These are phyloP conservation scores for Phlyctochytrium arcticum DNA, from an alignment of 192 early-diverging fungal species.

Conservation along the genomic window DNA sequence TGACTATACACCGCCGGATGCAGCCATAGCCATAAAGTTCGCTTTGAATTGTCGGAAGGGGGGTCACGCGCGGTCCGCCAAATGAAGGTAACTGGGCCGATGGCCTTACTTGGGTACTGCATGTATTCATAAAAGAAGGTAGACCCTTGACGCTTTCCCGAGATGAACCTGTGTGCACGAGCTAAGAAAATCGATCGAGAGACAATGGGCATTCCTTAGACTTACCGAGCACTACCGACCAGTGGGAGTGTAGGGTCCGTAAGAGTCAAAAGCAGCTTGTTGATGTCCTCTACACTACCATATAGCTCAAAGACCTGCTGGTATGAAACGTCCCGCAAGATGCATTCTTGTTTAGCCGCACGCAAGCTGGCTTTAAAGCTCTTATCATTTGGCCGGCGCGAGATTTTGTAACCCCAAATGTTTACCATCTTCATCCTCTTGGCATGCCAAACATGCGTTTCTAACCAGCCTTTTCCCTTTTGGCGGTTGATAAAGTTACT, in stretches of 20 bases:
- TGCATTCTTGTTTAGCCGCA: conserved; percentile 68
- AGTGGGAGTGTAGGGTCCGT: conserved; percentile 54
- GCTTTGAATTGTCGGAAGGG: background rate
- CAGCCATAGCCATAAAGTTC: conserved; percentile 25
- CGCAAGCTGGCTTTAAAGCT: conserved; percentile 70
- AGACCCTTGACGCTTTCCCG: conserved; percentile 56
- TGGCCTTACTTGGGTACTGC: conserved; percentile 53
- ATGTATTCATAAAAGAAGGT: conserved; percentile 49
- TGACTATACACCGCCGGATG: conserved; percentile 20
- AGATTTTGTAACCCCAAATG: conserved; percentile 75
- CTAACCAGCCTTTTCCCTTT: conserved; percentile 75
- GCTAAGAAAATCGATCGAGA: background rate
- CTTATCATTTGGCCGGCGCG: conserved; percentile 83
- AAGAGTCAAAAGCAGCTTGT: conserved; percentile 46
- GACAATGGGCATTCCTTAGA: background rate
- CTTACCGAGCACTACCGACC: conserved; percentile 21
- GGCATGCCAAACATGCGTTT: conserved; percentile 98
- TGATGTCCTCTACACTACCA: conserved; percentile 50
- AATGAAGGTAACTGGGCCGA: conserved; percentile 62
- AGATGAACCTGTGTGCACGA: conserved; percentile 47
- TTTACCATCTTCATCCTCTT: conserved; percentile 95
- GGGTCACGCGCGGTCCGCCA: background rate
- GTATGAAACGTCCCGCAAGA: conserved; percentile 86
- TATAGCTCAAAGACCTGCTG: conserved; percentile 64
- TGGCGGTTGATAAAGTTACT: conserved; percentile 52